These are phyloP conservation scores for Fusarium begoniae DNA, from an alignment of 2,329 filamentous ascomycete genomes.

Conservation along the genomic window DNA sequence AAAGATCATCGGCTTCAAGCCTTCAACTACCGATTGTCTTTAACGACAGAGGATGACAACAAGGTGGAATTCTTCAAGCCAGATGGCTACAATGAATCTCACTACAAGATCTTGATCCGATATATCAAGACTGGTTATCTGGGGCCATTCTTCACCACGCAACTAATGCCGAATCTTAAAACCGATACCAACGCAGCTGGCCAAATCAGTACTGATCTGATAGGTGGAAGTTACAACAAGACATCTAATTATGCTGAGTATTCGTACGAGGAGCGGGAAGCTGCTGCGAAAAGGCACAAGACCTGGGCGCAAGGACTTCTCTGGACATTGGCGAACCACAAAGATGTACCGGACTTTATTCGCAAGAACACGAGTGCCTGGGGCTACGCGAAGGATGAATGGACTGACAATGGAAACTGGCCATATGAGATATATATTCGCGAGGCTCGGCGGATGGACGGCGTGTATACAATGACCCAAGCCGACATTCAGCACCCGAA, in stretches of 20 bases:
- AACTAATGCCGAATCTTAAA: slow-evolving; percentile 30
- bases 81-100: slow-evolving; percentile 9
- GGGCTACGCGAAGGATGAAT: slow-evolving; percentile 31
- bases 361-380: background rate
- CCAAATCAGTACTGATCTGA: slow-evolving; percentile 28
- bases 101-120: slow-evolving; percentile 24
- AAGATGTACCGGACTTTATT: background rate
- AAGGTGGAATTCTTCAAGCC: slow-evolving; percentile 25
- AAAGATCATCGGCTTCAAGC: slow-evolving; percentile 29
- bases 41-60: slow-evolving; percentile 12
- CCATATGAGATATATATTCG: slow-evolving; percentile 27
- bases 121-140: slow-evolving; percentile 20
- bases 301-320: slow-evolving; percentile 25
- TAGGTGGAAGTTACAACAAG: slow-evolving; percentile 20
- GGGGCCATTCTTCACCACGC: slow-evolving; percentile 10
- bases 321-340: slow-evolving; percentile 25
- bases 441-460: slow-evolving; percentile 23
- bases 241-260: slow-evolving; percentile 27
- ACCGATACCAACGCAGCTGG: slow-evolving; percentile 26
- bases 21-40: slow-evolving; percentile 22
- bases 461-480: slow-evolving; percentile 24
- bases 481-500: slow-evolving; percentile 12
- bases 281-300: background rate
- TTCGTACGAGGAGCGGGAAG: slow-evolving; percentile 11
- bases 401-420: slow-evolving; percentile 12